Conservation (phyloP, 768 basidiomycete species). For the Chalciporus chontae region DNA sequence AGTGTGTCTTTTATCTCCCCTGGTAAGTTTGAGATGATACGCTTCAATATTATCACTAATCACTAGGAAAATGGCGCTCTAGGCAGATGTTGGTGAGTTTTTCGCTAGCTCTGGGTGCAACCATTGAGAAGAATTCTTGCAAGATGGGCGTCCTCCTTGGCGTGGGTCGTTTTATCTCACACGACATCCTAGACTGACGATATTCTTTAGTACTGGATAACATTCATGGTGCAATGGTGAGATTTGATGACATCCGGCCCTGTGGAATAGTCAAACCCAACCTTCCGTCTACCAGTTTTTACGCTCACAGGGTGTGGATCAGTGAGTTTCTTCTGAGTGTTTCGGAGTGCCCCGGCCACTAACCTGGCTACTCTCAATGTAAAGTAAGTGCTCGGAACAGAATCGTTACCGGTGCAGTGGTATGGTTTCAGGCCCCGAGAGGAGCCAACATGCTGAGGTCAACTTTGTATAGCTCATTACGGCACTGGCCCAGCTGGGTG, state of each 20-base stretch:
- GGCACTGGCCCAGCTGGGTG: background rate
- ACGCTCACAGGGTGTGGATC: constrained; percentile 12
- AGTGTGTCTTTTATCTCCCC: too few species aligned
- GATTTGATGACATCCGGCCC: background rate
- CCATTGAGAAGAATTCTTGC: too few species aligned
- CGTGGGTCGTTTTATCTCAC: too few species aligned
- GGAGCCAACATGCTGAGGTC: background rate
- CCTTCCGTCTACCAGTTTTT: constrained; percentile 1
- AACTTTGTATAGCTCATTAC: background rate
- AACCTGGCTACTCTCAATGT: background rate
- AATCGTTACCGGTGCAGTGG: constrained; percentile 1
- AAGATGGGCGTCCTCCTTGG: too few species aligned
- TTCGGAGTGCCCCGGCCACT: too few species aligned
- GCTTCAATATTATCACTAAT: too few species aligned
- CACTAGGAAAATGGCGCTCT: too few species aligned
- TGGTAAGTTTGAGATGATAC: too few species aligned
- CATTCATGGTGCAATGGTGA: constrained; percentile 9
- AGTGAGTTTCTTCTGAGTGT: background rate
- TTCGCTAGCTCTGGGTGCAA: too few species aligned
- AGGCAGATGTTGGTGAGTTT: too few species aligned
- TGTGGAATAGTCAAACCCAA: background rate
- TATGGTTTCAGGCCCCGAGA: background rate
- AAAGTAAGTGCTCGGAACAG: constrained; percentile 5
- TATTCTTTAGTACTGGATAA: background rate
- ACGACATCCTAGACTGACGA: too few species aligned